Evolutionary conservation across 768 basidiomycete species (phyloP), one percentile per base, ranked within the genome.

Genomic region (Xerocomus spinulosus): DNA sequence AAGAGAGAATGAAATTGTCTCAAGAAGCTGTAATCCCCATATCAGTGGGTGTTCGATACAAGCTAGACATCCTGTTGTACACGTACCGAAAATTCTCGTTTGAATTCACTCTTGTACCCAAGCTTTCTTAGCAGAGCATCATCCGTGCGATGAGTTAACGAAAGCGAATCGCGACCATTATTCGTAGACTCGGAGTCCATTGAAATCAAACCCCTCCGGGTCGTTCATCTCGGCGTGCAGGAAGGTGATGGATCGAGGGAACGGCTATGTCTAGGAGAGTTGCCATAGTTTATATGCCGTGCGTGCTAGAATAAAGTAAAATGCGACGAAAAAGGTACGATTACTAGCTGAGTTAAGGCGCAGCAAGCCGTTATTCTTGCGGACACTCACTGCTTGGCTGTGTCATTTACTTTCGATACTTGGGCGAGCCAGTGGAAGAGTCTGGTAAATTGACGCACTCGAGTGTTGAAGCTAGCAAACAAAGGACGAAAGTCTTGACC

Each of bases 41-140:
- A n/a, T n/a, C n/a, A n/a, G n/a, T n/a, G n/a, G n/a, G n/a, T n/a
- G n/a, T n/a, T n/a, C n/a, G n/a, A n/a, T n/a, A n/a, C n/a, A n/a
- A n/a, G n/a, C n/a, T n/a, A n/a, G n/a, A n/a, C n/a, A n/a, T n/a
- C n/a, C n/a, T n/a, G n/a, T 18, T 21, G 25, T 2, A n/a, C 20
- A 46, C 55, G 9, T 42, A 59, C 59, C 45, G 60, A 61, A 15
- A 61, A 61, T 39, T 61, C 59, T 14, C 59, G 42, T 30, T 51
- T 58, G 18, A 61, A 61, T 28, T 61, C 56, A 48, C 60, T 61
- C 51, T 58, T 61, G 48, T 61, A 61, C 13, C 59, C 59, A 15
- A 61, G 59, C 35, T 61, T 61, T 21, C 45, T 25, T 12, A 61
- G 45, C 2, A 61, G 39, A 5, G 48, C 32, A 23, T 61, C 45